Base-by-base conservation (phyloP, 345 rosid genomes). In the Populus deltoides region DNA sequence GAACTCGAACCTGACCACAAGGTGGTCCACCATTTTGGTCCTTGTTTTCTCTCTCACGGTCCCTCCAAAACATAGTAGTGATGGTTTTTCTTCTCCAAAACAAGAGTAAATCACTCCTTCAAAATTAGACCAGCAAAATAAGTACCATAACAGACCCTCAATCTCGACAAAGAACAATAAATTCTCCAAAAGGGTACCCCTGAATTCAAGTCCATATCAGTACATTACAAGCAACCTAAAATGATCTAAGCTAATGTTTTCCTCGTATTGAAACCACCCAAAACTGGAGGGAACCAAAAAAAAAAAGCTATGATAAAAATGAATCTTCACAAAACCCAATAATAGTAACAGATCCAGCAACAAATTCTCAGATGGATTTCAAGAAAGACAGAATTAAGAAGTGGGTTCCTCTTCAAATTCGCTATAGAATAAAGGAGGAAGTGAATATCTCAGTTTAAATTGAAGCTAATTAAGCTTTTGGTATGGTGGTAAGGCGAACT, bases 1-100 rank as follows among this genome's bases (percentile, higher is more conserved):
- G 92, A 74, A 94, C 99, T 81, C 99, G 90, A 81, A 94, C 97
- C 87, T 94, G 99, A 8, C 99, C 99, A 76, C 92, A 91, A 51
- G 92, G 92, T 12, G 92, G 91, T n/a, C 90, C 91, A 31, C 91
- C 90, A 68, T 88, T 90, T 57, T 80, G 92, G 38, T 91, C 94
- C 82, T 93, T 97, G 79, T 43, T 85, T 20, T 94, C 99, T 88
- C 92, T 91, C 82, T 91, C 97, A 59, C 95, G 97, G 80, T 89
- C 94, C 87, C 93, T 89, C 98, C 98, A 91, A 84, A 97, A 96
- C 98, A 90, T 95, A 16, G 68, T 59, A n/a, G 29, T n/a, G 24
- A 59, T 59, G 65, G 11, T 59, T 57, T 57, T 83, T 75, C 33
- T 31, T 73, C 39, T 65, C 70, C 72, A 41, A 41, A 29, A 68